phyloP scores from a whole-genome alignment of 345 rosid genomes.

The Streptanthus diversifolius region DNA sequence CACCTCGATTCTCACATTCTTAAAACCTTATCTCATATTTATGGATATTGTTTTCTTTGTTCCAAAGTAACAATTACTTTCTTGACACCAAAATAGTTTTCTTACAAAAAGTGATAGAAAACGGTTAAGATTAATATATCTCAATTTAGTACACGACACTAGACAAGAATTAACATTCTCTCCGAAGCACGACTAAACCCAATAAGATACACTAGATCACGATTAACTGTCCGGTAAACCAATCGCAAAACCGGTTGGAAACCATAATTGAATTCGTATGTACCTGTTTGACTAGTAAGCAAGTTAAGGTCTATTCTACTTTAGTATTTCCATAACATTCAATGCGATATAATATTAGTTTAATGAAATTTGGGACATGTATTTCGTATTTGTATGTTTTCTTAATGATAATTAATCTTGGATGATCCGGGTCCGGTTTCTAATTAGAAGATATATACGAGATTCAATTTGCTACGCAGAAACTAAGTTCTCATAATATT shows the following conservation, averaged over 20 bases:
- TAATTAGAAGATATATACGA: no score
- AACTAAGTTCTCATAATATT: no score
- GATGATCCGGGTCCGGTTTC: no score
- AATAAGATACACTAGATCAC: no score
- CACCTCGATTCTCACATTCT: constrained; percentile 33
- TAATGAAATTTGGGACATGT: not conserved
- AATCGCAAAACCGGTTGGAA: no score
- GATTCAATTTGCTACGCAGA: no score
- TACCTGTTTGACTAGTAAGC: no score
- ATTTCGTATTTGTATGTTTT: not conserved
- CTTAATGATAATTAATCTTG: no score
- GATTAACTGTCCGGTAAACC: no score
- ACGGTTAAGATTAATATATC: not conserved
- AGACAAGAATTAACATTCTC: not conserved
- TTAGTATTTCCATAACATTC: not conserved
- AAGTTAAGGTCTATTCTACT: not conserved
- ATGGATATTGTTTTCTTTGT: constrained; percentile 21
- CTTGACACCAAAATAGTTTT: constrained; percentile 15
- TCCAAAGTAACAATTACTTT: constrained; percentile 24
- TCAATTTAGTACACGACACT: not conserved
- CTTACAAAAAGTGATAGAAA: not conserved
- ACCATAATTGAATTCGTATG: no score
- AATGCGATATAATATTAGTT: not conserved
- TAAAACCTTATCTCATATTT: constrained; percentile 33
- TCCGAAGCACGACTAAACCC: not conserved